Percentiles rank a stretch among this genome's conserved stretches.
phyloP scores from a whole-genome alignment of 768 basidiomycete species.

The Serpula lacrymans region DNA sequence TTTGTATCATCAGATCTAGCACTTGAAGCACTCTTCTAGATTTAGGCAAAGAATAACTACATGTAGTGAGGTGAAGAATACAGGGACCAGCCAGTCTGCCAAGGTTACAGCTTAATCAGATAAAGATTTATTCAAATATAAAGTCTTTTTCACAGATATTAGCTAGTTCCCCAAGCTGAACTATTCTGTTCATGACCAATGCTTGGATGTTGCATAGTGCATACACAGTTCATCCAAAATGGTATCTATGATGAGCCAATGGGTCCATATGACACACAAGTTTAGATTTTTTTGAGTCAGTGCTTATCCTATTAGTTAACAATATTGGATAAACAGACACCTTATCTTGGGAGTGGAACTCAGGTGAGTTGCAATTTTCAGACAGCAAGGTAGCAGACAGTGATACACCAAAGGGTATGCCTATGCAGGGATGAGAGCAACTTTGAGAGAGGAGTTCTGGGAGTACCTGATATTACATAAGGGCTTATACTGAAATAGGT shows the following conservation, averaged over 20 bases:
- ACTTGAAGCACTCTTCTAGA: conserved; percentile 20
- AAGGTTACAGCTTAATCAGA: no score
- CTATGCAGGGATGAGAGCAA: no score
- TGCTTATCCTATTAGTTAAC: background rate
- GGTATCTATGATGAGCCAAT: conserved; percentile 16
- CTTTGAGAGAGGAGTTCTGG: no score
- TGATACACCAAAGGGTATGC: no score
- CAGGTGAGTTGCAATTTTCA: no score
- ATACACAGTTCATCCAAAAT: conserved; percentile 18
- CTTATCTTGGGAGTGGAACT: no score
- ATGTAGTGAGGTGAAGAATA: background rate
- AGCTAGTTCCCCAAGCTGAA: conserved; percentile 2
- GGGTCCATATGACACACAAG: conserved; percentile 11
- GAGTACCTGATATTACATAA: no score
- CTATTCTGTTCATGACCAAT: conserved; percentile 14
- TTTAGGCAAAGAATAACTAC: conserved; percentile 7
- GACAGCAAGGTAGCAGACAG: no score
- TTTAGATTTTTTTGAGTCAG: background rate
- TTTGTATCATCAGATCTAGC: conserved; percentile 14
- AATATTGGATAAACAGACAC: no score
- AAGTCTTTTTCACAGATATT: conserved; percentile 2
- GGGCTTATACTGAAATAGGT: no score
- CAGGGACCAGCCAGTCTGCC: no score
- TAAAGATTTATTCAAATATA: background rate
- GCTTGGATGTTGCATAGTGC: conserved; percentile 17